Base-by-base conservation (phyloP, 1,284 basidiomycete species). In the Bondarzewia mesenterica region DNA sequence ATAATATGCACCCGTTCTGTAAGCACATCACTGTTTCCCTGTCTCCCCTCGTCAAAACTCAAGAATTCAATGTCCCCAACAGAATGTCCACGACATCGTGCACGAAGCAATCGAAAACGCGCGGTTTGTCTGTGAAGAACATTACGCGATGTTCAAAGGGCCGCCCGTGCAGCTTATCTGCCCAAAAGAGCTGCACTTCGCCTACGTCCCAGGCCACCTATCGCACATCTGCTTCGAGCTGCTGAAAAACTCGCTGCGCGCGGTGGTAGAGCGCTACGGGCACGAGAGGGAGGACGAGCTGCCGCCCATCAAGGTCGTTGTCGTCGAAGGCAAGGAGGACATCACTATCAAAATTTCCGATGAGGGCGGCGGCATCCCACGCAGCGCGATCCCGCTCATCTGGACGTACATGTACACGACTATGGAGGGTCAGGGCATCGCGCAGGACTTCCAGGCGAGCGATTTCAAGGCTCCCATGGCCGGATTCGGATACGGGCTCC, bases 331-430 rank as follows among this genome's bases (percentile, higher is more conserved):
- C 12, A 87, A 82, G 55, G 86, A 88, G 64, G 95, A 99, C 64
- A 98, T 99, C 59, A 99, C 95, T 7, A 93, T 99, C 78, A 99
- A 99, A 78, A 98, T 99, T 57, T 82, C 78, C 20, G 90, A 93
- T 64, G 95, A 99, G 63, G 95, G 95, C 8, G 96, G 95, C 5
- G 96, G 96, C 1, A 99, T 99, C 52, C 83, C 93, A 16, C 71
- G 95, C 42, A 91, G 89, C 58, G 95, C 93, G 1, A 87, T 98
- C 27, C 91, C 93, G 4, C 75, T 96, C 47, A 96, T 98, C 46
- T 99, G 95, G 95, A 98, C 94, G 51, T 99, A 95, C 67, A 95
- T 94, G 86, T 99, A 99, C 64, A 99, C 96, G 29, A 99, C 96
- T 2, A 97, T 98, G 82, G 87, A 91, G 60, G 83, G 82, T 3